These are phyloP conservation scores for Salvia rosmarinus DNA, from an alignment of 257 asterid species.

Conservation along the genomic window DNA sequence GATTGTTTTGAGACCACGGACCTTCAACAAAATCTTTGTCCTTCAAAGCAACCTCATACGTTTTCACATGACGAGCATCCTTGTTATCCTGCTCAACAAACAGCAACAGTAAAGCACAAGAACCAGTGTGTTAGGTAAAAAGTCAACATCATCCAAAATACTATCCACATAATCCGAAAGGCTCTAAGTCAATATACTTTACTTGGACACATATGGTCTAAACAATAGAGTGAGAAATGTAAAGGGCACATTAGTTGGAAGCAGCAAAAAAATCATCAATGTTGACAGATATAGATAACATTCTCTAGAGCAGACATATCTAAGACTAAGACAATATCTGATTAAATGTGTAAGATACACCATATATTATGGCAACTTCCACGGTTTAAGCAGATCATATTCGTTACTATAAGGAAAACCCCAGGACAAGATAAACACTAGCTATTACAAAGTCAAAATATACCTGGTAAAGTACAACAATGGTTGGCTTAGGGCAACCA, in stretches of 20 bases:
- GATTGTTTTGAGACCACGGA: constrained; percentile 95
- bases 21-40: constrained; percentile 95
- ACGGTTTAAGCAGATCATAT: constrained; percentile 1
- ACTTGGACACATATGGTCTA: constrained; percentile 14
- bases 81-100: constrained; percentile 71
- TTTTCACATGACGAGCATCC: constrained; percentile 90
- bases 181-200: background rate
- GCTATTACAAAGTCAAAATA: constrained; percentile 11
- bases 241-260: constrained; percentile 10
- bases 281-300: background rate
- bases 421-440: constrained; percentile 8
- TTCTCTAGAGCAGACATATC: background rate
- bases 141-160: background rate
- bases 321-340: constrained; percentile 3
- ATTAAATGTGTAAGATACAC: constrained; percentile 14
- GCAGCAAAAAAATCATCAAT: constrained; percentile 1
- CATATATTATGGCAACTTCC: constrained; percentile 3
- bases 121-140: background rate
- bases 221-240: background rate
- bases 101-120: background rate
- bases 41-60: constrained; percentile 85
- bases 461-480: constrained; percentile 94
- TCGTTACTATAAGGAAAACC: constrained; percentile 12
- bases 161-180: background rate
- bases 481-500: constrained; percentile 89